Evolutionary conservation across 257 asterid species (phyloP).

Genomic region (Oldenlandia corymbosa): DNA sequence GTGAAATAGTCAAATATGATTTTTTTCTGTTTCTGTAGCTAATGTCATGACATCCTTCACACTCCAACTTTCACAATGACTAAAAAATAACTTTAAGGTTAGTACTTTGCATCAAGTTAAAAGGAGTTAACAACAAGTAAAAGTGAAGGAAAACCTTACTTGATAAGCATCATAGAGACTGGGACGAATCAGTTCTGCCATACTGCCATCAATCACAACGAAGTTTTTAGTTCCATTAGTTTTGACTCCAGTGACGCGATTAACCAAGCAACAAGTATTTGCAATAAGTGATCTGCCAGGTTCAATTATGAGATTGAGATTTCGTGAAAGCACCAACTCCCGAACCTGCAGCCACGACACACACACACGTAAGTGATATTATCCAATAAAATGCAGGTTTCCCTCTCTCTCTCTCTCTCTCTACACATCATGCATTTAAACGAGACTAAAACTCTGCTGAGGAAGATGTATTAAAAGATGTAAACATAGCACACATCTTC

Average conservation of each 20-base stretch:
- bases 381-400: neutral
- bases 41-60: neutral
- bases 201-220: conserved; percentile 92
- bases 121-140: neutral
- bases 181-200: conserved; percentile 97
- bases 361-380: neutral
- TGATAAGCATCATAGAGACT: conserved; percentile 89
- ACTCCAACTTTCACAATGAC: too few relatives aligned
- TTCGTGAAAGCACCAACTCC: conserved; percentile 73
- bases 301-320: conserved; percentile 86
- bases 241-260: conserved; percentile 90
- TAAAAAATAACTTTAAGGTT: too few relatives aligned
- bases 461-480: neutral
- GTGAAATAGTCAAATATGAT: neutral
- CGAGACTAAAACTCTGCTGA: neutral
- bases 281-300: conserved; percentile 96
- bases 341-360: conserved; percentile 52
- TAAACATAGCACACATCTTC: neutral
- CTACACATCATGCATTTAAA: neutral
- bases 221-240: conserved; percentile 88
- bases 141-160: conserved; percentile 30
- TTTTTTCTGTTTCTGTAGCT: neutral
- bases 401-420: neutral
- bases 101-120: neutral
- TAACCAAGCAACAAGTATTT: conserved; percentile 89